These are phyloP conservation scores for Xanthoconium purpureum DNA, from an alignment of 768 basidiomycete genomes.

Conservation along the genomic window DNA sequence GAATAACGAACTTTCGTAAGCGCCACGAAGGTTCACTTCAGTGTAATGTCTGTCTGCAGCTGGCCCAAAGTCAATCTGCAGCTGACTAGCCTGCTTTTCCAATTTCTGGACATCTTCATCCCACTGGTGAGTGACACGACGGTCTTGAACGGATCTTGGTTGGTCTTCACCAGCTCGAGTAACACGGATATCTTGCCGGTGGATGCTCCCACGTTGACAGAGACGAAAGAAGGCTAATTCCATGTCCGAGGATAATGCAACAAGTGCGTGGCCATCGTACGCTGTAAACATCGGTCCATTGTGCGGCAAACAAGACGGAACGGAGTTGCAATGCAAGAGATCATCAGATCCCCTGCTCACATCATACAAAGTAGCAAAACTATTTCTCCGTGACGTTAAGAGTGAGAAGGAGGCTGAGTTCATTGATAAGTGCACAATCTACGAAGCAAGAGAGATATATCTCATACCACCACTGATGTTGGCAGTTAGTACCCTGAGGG, in stretches of 20 bases:
- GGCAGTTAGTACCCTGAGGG: conserved; percentile 45
- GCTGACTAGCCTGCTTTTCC: conserved; percentile 23
- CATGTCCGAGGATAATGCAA: conserved; percentile 28
- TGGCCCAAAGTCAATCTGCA: conserved; percentile 40
- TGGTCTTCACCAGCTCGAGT: conserved; percentile 13
- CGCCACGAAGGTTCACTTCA: conserved; percentile 47
- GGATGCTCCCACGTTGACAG: conserved; percentile 45
- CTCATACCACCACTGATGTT: conserved; percentile 32
- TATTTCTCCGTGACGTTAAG: conserved; percentile 58
- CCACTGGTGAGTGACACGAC: conserved; percentile 33
- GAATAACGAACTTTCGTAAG: conserved; percentile 52
- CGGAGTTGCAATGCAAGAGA: conserved; percentile 43
- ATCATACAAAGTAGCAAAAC: conserved; percentile 62
- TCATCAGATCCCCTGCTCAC: conserved; percentile 40
- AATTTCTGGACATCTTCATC: conserved; percentile 40
- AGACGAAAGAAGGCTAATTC: conserved; percentile 44
- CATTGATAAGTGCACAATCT: neutral
- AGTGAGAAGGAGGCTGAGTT: conserved; percentile 49
- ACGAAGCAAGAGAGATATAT: neutral
- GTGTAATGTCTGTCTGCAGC: conserved; percentile 44
- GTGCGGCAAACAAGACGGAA: conserved; percentile 41
- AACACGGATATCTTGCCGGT: conserved; percentile 39
- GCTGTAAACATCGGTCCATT: conserved; percentile 20
- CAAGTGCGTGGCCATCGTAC: conserved; percentile 33
- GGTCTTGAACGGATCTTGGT: neutral